Conservation (phyloP, 805 yeast species). For the Sugiyamaella floridensis region DNA sequence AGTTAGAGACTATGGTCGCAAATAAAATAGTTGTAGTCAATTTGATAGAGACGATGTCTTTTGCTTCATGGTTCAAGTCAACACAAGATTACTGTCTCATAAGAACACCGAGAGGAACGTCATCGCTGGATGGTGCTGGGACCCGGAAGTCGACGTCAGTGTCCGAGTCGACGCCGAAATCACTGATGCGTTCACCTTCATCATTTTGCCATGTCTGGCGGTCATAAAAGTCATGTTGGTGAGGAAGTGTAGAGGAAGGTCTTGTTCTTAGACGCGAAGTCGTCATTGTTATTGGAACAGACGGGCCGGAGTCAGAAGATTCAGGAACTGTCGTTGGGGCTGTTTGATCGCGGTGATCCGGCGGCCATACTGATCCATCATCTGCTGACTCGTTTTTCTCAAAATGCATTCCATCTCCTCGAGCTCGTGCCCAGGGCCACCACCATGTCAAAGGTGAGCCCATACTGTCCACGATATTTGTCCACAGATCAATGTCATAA, state of each 20-base stretch:
- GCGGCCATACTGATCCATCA: constrained; percentile 81
- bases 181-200: constrained; percentile 77
- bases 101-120: constrained; percentile 10
- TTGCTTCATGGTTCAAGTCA: neutral
- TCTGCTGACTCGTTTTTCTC: constrained; percentile 45
- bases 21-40: neutral
- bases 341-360: constrained; percentile 61
- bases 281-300: constrained; percentile 13
- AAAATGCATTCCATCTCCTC: constrained; percentile 53
- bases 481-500: constrained; percentile 60
- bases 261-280: constrained; percentile 6
- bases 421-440: constrained; percentile 62
- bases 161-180: constrained; percentile 73
- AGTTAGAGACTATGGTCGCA: neutral
- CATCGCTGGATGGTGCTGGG: neutral
- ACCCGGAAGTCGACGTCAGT: constrained; percentile 5
- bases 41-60: no score
- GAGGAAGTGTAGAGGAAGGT: constrained; percentile 1
- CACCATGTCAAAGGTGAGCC: constrained; percentile 63
- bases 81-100: neutral
- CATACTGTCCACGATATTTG: constrained; percentile 45
- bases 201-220: constrained; percentile 61
- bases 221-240: constrained; percentile 27
- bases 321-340: constrained; percentile 10
- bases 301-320: neutral